Conservation (phyloP, 768 basidiomycete genomes). For the Sutorius australiensis region DNA sequence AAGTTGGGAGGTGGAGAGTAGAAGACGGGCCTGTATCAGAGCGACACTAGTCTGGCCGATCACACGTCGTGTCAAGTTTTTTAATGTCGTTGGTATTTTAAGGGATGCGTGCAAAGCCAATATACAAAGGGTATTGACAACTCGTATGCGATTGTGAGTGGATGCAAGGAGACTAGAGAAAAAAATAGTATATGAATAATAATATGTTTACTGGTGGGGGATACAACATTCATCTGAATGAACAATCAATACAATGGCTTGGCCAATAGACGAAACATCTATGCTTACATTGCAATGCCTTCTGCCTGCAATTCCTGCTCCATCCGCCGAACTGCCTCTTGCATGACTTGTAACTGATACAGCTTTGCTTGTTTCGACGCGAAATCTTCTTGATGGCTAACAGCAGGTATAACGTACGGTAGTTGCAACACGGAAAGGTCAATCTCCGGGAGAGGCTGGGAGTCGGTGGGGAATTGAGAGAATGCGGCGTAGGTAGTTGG, state of each 20-base stretch:
- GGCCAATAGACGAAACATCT: too few relatives aligned
- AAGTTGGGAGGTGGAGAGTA: conserved; percentile 86
- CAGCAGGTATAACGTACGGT: background rate
- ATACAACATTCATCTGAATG: conserved; percentile 4
- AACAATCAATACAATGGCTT: background rate
- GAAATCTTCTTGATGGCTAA: background rate
- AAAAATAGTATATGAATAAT: conserved; percentile 21
- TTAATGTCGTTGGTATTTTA: conserved; percentile 2
- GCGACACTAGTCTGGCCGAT: conserved; percentile 45
- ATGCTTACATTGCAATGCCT: conserved; percentile 13
- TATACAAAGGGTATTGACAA: background rate
- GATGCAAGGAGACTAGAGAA: background rate
- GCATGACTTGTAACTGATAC: conserved; percentile 26
- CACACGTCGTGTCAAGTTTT: background rate
- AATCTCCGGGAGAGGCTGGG: conserved; percentile 18
- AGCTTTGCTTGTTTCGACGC: conserved; percentile 16
- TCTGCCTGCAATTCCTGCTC: conserved; percentile 31
- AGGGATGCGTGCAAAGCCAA: background rate
- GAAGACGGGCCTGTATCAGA: conserved; percentile 66
- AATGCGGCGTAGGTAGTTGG: background rate
- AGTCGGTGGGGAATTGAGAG: background rate
- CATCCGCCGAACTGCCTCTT: conserved; percentile 33
- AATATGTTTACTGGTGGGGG: conserved; percentile 1
- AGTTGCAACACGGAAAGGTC: conserved; percentile 28
- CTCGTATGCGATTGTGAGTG: background rate